Conservation (phyloP, 1,139 yeast species). For the Nematodospora anomalae region DNA sequence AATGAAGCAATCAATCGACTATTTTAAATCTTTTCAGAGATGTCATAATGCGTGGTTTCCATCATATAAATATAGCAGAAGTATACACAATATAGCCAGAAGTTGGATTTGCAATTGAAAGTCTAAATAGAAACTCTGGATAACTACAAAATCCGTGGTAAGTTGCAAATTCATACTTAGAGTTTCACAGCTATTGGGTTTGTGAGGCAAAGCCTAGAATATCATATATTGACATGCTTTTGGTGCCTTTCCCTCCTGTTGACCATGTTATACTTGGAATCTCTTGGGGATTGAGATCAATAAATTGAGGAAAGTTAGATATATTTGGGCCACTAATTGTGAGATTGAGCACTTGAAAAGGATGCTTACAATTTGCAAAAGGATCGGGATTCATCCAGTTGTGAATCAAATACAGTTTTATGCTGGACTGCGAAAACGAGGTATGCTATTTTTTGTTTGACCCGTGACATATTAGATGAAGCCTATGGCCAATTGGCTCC, state of each 20-base stretch:
- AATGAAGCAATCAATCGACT: too few relatives aligned
- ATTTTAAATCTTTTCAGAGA: too few relatives aligned
- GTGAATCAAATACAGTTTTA: slow-evolving; percentile 62
- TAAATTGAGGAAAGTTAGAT: slow-evolving; percentile 35
- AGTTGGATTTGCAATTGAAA: slow-evolving; percentile 28
- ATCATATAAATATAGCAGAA: slow-evolving; percentile 40
- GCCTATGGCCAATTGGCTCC: slow-evolving; percentile 72
- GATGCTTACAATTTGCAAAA: slow-evolving; percentile 38
- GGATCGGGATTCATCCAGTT: slow-evolving; percentile 45
- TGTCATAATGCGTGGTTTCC: slow-evolving; percentile 31
- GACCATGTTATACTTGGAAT: slow-evolving; percentile 40
- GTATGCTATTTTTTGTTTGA: slow-evolving; percentile 55
- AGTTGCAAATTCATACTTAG: too few relatives aligned
- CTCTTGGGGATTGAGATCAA: slow-evolving; percentile 49
- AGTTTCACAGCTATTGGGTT: slow-evolving; percentile 26
- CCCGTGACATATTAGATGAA: slow-evolving; percentile 53
- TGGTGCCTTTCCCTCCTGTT: slow-evolving; percentile 45
- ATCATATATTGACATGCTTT: slow-evolving; percentile 51
- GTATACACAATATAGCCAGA: slow-evolving; percentile 32
- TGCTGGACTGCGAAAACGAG: slow-evolving; percentile 25
- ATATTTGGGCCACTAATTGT: slow-evolving; percentile 64
- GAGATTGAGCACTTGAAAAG: slow-evolving; percentile 48
- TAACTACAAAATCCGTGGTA: too few relatives aligned
- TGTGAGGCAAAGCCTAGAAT: slow-evolving; percentile 32
- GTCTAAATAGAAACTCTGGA: too few relatives aligned